Evolutionary conservation across 1,139 yeast species (phyloP).

Genomic region (Geotrichum aggregatum): DNA sequence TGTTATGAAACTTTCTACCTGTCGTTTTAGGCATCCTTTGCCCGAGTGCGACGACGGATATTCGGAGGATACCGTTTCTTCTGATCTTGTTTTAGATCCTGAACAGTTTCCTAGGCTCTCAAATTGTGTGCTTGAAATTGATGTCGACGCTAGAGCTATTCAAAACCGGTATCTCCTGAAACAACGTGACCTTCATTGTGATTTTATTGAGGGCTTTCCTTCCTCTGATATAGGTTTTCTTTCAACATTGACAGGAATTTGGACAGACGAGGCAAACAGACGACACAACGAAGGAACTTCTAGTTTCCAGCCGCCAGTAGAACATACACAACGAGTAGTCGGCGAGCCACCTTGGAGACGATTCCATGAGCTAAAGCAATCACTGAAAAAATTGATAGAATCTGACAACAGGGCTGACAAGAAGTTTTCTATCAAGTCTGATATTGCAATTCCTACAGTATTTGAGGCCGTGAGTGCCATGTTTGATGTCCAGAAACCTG

Average conservation of each 20-base stretch:
- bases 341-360: slow-evolving; percentile 42
- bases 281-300: slow-evolving; percentile 44
- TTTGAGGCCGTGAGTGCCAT: slow-evolving; percentile 29
- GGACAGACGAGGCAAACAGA: slow-evolving; percentile 59
- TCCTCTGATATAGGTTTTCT: slow-evolving; percentile 17
- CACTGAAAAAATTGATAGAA: slow-evolving; percentile 35
- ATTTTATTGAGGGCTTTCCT: slow-evolving; percentile 42
- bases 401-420: neutral
- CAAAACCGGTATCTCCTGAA: slow-evolving; percentile 49
- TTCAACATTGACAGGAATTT: slow-evolving; percentile 46
- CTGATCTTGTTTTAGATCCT: slow-evolving; percentile 18
- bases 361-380: slow-evolving; percentile 36
- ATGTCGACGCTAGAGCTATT: slow-evolving; percentile 56
- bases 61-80: slow-evolving; percentile 16
- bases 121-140: slow-evolving; percentile 63
- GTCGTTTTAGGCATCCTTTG: slow-evolving; percentile 24
- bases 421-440: neutral
- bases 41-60: slow-evolving; percentile 9
- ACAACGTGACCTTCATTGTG: slow-evolving; percentile 50
- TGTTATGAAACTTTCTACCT: slow-evolving; percentile 46
- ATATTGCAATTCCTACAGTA: slow-evolving; percentile 27
- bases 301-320: slow-evolving; percentile 31
- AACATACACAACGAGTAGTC: slow-evolving; percentile 11
- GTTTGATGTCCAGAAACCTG: slow-evolving; percentile 18
- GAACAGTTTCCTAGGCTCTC: slow-evolving; percentile 51